A percentile compares a stretch with the other conserved stretches of the same genome.
phyloP scores from a whole-genome alignment of 768 basidiomycete genomes.

The Naganishia randhawae region DNA sequence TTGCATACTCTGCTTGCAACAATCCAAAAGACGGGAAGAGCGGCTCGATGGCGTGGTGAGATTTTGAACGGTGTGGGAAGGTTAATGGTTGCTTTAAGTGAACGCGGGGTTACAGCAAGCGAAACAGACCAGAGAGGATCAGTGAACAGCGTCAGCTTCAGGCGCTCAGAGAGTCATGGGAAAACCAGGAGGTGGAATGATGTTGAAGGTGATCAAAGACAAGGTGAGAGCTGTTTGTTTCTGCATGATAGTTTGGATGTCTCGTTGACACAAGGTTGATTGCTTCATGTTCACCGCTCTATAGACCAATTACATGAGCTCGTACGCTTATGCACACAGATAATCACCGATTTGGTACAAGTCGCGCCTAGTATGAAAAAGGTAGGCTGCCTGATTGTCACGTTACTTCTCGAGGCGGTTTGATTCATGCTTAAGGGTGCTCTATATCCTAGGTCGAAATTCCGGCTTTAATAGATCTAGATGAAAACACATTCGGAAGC shows the following conservation, averaged over 20 bases:
- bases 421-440: not conserved
- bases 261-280: not conserved
- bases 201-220: not conserved
- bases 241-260: too few species aligned
- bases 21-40: slow-evolving; percentile 34
- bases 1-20: slow-evolving; percentile 35
- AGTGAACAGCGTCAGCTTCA: not conserved
- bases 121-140: slow-evolving; percentile 46
- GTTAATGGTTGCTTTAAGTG: slow-evolving; percentile 26
- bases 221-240: not conserved
- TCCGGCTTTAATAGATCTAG: slow-evolving; percentile 15
- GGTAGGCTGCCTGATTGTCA: slow-evolving; percentile 8
- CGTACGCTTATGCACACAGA: not conserved
- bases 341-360: slow-evolving; percentile 8
- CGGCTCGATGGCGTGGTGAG: slow-evolving; percentile 46
- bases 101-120: not conserved
- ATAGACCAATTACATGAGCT: slow-evolving; percentile 8
- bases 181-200: not conserved
- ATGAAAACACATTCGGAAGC: too few species aligned
- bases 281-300: not conserved
- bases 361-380: slow-evolving; percentile 14
- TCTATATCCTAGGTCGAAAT: slow-evolving; percentile 6
- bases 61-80: slow-evolving; percentile 40
- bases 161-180: not conserved
- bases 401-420: too few species aligned